These are phyloP conservation scores for Beauveria pseudobassiana DNA, from an alignment of 2,329 filamentous ascomycete species.

Conservation along the genomic window DNA sequence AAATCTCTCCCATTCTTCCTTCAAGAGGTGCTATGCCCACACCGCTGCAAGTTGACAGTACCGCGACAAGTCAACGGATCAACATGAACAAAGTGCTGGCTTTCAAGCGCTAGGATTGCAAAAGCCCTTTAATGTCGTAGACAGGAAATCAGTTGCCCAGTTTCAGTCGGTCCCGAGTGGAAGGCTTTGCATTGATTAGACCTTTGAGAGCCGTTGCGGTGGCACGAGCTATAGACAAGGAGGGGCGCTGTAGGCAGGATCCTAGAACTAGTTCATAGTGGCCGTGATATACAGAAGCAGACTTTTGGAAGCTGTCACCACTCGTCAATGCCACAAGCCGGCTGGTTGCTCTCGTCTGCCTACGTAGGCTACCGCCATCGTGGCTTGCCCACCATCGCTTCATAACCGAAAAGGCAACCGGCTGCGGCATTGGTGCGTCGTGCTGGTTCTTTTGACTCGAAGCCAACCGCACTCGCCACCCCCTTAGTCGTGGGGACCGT, in stretches of 20 bases:
- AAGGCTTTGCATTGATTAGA: too few species aligned
- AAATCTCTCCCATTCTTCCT: neutral
- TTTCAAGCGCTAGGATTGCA: neutral
- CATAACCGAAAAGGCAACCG: slow-evolving; percentile 5
- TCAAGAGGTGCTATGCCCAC: neutral
- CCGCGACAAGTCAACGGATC: neutral
- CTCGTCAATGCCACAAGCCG: neutral
- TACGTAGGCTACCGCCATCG: slow-evolving; percentile 1
- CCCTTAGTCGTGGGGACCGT: neutral
- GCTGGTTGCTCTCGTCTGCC: slow-evolving; percentile 1
- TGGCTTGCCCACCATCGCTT: slow-evolving; percentile 8
- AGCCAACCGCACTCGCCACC: neutral
- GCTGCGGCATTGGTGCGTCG: neutral
- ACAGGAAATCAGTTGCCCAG: neutral
- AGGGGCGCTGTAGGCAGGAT: too few species aligned
- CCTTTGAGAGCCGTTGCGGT: too few species aligned
- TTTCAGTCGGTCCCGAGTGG: too few species aligned
- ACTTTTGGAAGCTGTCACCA: too few species aligned
- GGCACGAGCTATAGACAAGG: too few species aligned
- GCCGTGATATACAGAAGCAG: neutral
- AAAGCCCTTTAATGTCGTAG: neutral
- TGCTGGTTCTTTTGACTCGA: slow-evolving; percentile 5
- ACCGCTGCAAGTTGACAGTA: neutral
- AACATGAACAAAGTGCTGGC: neutral
- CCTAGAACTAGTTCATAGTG: neutral